phyloP scores from a whole-genome alignment of 345 rosid genomes.

The Acer campestre region DNA sequence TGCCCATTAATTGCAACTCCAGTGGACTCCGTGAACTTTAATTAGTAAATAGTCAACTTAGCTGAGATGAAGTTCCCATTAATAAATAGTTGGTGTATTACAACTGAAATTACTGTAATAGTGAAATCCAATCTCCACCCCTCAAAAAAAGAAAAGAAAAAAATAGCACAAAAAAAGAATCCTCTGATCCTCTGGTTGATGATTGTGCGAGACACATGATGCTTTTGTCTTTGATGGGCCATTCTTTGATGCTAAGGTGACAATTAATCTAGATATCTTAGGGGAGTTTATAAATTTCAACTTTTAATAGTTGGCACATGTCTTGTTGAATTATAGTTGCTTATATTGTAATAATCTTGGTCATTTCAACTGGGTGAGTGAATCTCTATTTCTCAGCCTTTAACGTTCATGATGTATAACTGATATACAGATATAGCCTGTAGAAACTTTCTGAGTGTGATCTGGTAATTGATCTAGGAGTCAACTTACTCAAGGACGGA shows the following conservation, averaged over 20 bases:
- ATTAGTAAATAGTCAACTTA: not conserved
- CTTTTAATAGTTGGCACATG: not conserved
- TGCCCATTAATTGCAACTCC: not conserved
- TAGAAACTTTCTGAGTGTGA: not conserved
- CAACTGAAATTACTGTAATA: not conserved
- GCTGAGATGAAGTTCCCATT: not conserved
- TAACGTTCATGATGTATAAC: not conserved
- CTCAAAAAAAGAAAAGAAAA: too few relatives aligned
- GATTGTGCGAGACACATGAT: too few relatives aligned
- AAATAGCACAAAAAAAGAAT: too few relatives aligned
- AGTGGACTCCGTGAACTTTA: not conserved
- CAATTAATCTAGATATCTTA: not conserved
- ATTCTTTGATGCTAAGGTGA: not conserved
- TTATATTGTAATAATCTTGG: not conserved
- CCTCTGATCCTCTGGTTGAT: too few relatives aligned
- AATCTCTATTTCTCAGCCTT: not conserved
- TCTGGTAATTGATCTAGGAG: slow-evolving; percentile 45
- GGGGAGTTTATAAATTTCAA: not conserved
- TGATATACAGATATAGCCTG: not conserved
- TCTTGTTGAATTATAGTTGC: not conserved
- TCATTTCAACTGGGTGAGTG: slow-evolving; percentile 12
- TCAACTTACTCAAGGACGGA: slow-evolving; percentile 89
- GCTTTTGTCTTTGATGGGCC: not conserved
- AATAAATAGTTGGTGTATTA: not conserved
- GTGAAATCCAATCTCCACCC: too few relatives aligned